A percentile compares a stretch with the other conserved stretches of the same genome.
phyloP scores from a whole-genome alignment of 768 basidiomycete species.

The Tylopilus plumbeoviolaceoides region DNA sequence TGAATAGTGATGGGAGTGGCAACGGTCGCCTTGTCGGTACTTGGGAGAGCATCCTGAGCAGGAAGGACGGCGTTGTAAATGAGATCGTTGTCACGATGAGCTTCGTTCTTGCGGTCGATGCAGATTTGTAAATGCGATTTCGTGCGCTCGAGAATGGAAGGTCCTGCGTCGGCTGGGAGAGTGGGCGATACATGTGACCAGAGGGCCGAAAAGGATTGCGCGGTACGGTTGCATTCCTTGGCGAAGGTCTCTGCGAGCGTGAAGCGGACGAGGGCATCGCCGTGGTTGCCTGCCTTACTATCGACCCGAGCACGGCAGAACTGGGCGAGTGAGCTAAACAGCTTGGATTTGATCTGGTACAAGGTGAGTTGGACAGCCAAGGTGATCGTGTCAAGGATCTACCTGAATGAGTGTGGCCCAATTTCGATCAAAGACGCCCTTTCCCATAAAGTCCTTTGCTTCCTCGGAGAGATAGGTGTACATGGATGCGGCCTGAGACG shows the following conservation, averaged over 20 bases:
- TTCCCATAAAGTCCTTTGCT: conserved; percentile 94
- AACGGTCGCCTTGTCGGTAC: conserved; percentile 77
- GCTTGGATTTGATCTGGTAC: conserved; percentile 82
- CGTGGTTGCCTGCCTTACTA: conserved; percentile 70
- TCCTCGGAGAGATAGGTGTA: conserved; percentile 85
- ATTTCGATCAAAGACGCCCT: conserved; percentile 91
- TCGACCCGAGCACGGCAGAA: conserved; percentile 85
- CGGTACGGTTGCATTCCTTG: conserved; percentile 75
- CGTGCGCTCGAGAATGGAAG: conserved; percentile 75
- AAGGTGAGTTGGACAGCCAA: conserved; percentile 2
- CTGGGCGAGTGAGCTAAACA: conserved; percentile 81
- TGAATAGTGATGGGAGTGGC: conserved; percentile 90
- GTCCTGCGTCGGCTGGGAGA: conserved; percentile 81
- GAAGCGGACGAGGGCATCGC: conserved; percentile 79
- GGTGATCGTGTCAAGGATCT: conserved; percentile 10
- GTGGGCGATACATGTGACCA: conserved; percentile 77
- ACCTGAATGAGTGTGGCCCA: conserved; percentile 90
- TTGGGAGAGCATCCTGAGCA: conserved; percentile 68
- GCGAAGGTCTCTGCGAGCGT: conserved; percentile 71
- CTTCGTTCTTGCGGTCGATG: conserved; percentile 69
- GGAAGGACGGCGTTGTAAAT: conserved; percentile 94
- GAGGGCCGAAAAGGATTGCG: conserved; percentile 62
- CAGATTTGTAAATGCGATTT: conserved; percentile 80
- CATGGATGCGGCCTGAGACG: conserved; percentile 74
- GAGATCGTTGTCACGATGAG: conserved; percentile 88